Conservation (phyloP, 2,329 filamentous ascomycete species). For the Nemania diffusa region DNA sequence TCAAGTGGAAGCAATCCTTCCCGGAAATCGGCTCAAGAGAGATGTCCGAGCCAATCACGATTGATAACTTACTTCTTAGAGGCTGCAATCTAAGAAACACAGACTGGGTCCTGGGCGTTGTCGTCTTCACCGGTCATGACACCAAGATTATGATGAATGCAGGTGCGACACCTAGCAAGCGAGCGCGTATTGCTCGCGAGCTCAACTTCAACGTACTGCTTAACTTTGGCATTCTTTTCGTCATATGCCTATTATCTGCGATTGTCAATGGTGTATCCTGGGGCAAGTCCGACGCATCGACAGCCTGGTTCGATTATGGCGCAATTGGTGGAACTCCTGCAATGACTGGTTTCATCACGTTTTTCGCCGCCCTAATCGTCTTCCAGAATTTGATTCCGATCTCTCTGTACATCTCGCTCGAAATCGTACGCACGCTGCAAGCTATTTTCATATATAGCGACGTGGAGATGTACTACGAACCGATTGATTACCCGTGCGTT, state of each 20-base stretch:
- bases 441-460: constrained; percentile 98
- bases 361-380: constrained; percentile 92
- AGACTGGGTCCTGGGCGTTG: constrained; percentile 92
- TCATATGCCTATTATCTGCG: constrained; percentile 88
- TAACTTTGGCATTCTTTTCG: constrained; percentile 90
- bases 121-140: constrained; percentile 93
- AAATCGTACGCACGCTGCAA: constrained; percentile 92
- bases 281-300: constrained; percentile 77
- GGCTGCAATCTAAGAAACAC: constrained; percentile 95
- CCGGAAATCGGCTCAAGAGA: constrained; percentile 71
- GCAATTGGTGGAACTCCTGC: constrained; percentile 79
- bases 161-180: constrained; percentile 93
- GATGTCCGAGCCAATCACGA: constrained; percentile 92
- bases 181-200: constrained; percentile 88
- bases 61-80: constrained; percentile 94
- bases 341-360: constrained; percentile 92
- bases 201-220: constrained; percentile 98
- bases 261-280: constrained; percentile 88
- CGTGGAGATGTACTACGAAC: constrained; percentile 95
- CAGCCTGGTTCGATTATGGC: constrained; percentile 85
- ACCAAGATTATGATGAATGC: constrained; percentile 99
- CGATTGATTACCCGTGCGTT: constrained; percentile 91
- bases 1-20: constrained; percentile 84
- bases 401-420: constrained; percentile 95
- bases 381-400: constrained; percentile 99